Conservation (phyloP, 2,329 filamentous ascomycete genomes). For the Paecilomyces sp. region DNA sequence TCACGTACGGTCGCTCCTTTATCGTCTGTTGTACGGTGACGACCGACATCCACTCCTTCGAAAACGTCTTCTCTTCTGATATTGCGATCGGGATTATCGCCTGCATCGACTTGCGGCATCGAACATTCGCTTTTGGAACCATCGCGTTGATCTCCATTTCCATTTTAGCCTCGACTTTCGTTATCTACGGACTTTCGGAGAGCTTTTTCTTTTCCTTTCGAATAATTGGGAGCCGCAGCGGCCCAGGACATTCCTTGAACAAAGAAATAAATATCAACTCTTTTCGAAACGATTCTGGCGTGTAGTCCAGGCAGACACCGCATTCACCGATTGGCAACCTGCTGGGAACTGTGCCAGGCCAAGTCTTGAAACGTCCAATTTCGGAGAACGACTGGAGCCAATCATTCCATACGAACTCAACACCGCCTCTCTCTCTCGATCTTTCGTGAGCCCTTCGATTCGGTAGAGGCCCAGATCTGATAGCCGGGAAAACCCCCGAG, state of each 20-base stretch:
- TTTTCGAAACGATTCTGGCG: neutral
- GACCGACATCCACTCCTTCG: conserved; percentile 18
- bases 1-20: conserved; percentile 2
- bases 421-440: neutral
- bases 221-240: neutral
- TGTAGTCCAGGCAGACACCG: conserved; percentile 2
- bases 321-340: neutral
- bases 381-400: neutral
- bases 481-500: neutral
- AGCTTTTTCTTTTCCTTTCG: neutral
- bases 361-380: neutral
- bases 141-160: neutral
- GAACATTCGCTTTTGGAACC: neutral
- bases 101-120: neutral
- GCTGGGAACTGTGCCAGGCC: neutral
- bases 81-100: neutral
- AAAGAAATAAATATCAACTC: neutral
- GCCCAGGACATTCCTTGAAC: neutral
- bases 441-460: neutral
- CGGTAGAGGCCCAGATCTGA: neutral
- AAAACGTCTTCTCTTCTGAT: neutral
- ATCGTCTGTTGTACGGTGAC: conserved; percentile 11
- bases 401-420: neutral
- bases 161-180: too few relatives aligned
- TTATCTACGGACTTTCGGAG: neutral